A percentile compares a stretch with the other conserved stretches of the same genome.
These are phyloP conservation scores for Phaeophleospora eucalypticola DNA, from an alignment of 2,329 filamentous ascomycete genomes.

Conservation along the genomic window DNA sequence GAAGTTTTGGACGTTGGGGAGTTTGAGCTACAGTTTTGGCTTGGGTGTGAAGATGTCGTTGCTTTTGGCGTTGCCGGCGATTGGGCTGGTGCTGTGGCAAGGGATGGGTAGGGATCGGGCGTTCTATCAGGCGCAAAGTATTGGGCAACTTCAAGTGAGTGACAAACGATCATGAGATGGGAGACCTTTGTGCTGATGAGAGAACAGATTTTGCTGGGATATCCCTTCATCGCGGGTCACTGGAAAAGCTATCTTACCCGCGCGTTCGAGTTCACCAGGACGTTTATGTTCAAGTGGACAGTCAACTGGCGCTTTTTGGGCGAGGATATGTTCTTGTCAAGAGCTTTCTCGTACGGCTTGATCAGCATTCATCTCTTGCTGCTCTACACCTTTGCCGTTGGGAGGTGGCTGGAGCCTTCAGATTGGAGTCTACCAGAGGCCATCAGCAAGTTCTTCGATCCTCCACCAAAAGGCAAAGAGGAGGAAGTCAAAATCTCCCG, in stretches of 20 bases:
- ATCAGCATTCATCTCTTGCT: conserved; percentile 62
- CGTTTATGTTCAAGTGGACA: conserved; percentile 97
- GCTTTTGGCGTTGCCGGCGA: conserved; percentile 74
- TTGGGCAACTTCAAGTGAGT: conserved; percentile 71
- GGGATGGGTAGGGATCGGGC: conserved; percentile 63
- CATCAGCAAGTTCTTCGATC: conserved; percentile 44
- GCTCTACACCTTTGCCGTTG: conserved; percentile 62
- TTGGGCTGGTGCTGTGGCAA: conserved; percentile 72
- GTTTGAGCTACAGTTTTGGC: conserved; percentile 69
- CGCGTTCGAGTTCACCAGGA: conserved; percentile 85
- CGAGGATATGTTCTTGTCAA: conserved; percentile 72
- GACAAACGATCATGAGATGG: too few relatives aligned
- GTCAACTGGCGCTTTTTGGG: conserved; percentile 98
- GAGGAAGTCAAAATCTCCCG: conserved; percentile 56
- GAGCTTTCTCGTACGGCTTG: conserved; percentile 63
- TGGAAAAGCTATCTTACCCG: conserved; percentile 68
- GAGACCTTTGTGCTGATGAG: neutral
- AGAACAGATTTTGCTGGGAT: conserved; percentile 44
- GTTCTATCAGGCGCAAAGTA: conserved; percentile 65
- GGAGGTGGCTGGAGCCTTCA: conserved; percentile 69
- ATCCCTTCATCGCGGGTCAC: conserved; percentile 67
- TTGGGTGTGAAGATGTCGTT: conserved; percentile 95
- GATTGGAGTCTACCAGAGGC: conserved; percentile 56
- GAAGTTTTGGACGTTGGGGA: conserved; percentile 68
- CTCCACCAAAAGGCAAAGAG: conserved; percentile 37